A percentile compares a stretch with the other conserved stretches of the same genome.
These are phyloP conservation scores for Trichosanthes cucumerina DNA, from an alignment of 306 rosid species.

Conservation along the genomic window DNA sequence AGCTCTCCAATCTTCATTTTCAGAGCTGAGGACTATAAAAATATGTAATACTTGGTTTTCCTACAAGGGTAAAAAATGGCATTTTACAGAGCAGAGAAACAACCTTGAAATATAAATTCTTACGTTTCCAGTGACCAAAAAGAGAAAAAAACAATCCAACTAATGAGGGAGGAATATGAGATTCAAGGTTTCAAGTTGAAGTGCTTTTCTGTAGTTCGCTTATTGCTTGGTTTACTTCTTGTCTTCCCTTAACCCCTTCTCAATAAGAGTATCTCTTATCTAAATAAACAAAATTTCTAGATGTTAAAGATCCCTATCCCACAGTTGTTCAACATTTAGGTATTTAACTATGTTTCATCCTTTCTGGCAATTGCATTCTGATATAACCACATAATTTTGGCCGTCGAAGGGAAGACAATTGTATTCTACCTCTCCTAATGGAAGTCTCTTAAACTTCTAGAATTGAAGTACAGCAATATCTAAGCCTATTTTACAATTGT, in stretches of 20 bases:
- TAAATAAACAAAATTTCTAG: not conserved
- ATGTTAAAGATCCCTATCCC: not conserved
- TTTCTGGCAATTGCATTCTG: not conserved
- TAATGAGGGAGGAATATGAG: not conserved
- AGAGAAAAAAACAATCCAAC: not conserved
- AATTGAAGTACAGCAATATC: not conserved
- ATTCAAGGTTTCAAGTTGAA: not conserved
- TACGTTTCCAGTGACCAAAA: not conserved
- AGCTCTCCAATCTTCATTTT: constrained; percentile 9
- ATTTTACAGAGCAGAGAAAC: not conserved
- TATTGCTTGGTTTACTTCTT: not conserved
- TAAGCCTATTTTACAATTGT: not conserved
- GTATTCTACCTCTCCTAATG: not conserved
- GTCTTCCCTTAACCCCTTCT: not conserved
- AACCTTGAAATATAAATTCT: not conserved
- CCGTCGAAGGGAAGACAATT: too few species aligned
- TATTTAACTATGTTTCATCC: not conserved
- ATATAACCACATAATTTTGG: not conserved
- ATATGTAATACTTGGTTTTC: not conserved
- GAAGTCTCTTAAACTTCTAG: not conserved
- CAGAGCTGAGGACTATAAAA: not conserved
- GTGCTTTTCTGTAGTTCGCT: not conserved
- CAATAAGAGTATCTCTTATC: not conserved
- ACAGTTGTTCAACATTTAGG: not conserved
- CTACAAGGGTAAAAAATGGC: not conserved